Percentiles rank a stretch among this genome's conserved stretches.
Evolutionary conservation across 2,329 filamentous ascomycete species (phyloP).

Genomic region (Chaetomium olivaceum): DNA sequence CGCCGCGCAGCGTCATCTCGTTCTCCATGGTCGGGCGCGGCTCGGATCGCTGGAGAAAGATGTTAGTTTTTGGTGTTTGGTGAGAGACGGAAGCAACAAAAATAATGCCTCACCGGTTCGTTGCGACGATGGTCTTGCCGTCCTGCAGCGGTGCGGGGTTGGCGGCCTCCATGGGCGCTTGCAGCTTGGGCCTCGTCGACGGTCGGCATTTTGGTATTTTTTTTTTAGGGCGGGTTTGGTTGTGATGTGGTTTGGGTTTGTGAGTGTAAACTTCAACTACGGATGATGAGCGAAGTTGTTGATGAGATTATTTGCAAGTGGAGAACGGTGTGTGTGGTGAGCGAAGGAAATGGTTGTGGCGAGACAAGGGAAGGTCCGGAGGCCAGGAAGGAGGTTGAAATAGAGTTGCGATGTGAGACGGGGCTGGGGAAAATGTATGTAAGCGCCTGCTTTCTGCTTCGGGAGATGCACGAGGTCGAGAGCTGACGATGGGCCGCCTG

Average conservation of each 20-base stretch:
- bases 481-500: background rate
- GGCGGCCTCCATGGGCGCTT: conserved; percentile 25
- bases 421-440: background rate
- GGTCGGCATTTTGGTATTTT: conserved; percentile 15
- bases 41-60: conserved; percentile 1
- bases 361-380: background rate
- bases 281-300: no score
- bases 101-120: conserved; percentile 20
- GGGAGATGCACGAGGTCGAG: background rate
- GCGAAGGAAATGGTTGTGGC: conserved; percentile 8
- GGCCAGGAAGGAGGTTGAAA: conserved; percentile 7
- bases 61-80: background rate
- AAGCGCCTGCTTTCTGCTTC: background rate
- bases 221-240: background rate
- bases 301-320: background rate
- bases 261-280: background rate
- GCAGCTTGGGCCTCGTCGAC: conserved; percentile 17
- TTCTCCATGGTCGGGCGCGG: conserved; percentile 7
- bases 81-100: no score
- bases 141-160: conserved; percentile 11
- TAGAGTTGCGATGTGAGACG: conserved; percentile 14
- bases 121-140: conserved; percentile 5
- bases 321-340: background rate
- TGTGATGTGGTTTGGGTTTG: background rate
- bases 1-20: conserved; percentile 13